A percentile compares a stretch with the other conserved stretches of the same genome.
These are phyloP conservation scores for Thalassiosira profunda DNA, from an alignment of 108 stramenopile genomes.

Conservation along the genomic window DNA sequence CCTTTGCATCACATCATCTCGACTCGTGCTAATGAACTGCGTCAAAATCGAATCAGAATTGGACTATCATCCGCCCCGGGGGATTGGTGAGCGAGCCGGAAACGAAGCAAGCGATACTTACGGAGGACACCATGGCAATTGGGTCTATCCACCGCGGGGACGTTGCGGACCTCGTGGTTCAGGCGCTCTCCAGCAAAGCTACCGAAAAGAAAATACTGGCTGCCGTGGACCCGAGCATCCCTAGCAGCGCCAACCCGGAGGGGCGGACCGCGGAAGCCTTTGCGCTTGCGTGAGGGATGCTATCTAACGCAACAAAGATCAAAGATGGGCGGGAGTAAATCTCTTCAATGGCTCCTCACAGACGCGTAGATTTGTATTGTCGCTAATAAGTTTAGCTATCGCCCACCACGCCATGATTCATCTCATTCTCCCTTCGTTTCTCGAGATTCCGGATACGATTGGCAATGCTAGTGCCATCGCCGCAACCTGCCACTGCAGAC, in stretches of 20 bases:
- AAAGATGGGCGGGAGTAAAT: background rate
- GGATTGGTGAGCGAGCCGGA: constrained; percentile 77
- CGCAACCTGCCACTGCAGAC: constrained; percentile 28
- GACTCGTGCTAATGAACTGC: no score
- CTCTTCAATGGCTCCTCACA: no score
- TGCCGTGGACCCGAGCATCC: constrained; percentile 80
- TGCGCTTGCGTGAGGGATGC: constrained; percentile 44
- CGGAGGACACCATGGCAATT: constrained; percentile 85
- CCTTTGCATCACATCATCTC: no score
- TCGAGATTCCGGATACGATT: constrained; percentile 25
- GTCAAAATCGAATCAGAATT: no score
- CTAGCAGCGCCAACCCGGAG: constrained; percentile 50
- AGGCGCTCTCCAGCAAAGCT: constrained; percentile 62
- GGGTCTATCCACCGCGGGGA: constrained; percentile 94
- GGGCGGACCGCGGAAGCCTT: constrained; percentile 61
- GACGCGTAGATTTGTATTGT: no score
- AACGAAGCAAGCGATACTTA: constrained; percentile 90
- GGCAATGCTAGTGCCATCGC: constrained; percentile 10
- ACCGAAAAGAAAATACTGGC: constrained; percentile 76
- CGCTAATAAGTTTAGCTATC: no score
- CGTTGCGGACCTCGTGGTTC: constrained; percentile 83
- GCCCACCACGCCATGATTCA: no score
- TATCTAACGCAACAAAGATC: no score
- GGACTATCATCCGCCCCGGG: constrained; percentile 97
- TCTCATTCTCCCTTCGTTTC: background rate